Conservation (phyloP, 805 yeast genomes). For the Starmera caribaea region DNA sequence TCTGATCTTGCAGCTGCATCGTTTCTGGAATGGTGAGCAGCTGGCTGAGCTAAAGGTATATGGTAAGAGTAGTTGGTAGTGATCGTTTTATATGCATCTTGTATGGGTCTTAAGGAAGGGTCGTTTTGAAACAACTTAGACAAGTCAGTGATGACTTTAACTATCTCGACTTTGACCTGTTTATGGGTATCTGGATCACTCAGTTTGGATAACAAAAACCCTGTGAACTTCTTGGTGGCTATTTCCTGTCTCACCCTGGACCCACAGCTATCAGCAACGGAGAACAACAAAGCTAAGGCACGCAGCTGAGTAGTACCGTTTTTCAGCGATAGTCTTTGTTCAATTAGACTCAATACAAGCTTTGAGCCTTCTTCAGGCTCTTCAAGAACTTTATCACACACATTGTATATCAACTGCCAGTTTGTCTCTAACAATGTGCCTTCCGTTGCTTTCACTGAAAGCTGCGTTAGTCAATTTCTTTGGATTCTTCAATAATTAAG, state of each 20-base stretch:
- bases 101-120: slow-evolving; percentile 66
- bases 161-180: slow-evolving; percentile 54
- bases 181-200: slow-evolving; percentile 50
- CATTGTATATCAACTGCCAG: slow-evolving; percentile 55
- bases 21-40: slow-evolving; percentile 34
- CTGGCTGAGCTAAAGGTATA: slow-evolving; percentile 44
- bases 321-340: slow-evolving; percentile 35
- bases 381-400: slow-evolving; percentile 53
- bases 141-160: slow-evolving; percentile 61
- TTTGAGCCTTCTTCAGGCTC: slow-evolving; percentile 48
- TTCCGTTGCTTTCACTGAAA: slow-evolving; percentile 45
- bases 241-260: slow-evolving; percentile 55
- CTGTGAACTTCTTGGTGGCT: slow-evolving; percentile 46
- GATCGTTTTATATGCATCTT: slow-evolving; percentile 46
- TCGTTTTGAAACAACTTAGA: slow-evolving; percentile 57
- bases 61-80: slow-evolving; percentile 29
- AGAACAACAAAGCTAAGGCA: slow-evolving; percentile 42
- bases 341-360: slow-evolving; percentile 35
- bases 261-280: slow-evolving; percentile 73
- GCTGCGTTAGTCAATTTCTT: not conserved
- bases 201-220: slow-evolving; percentile 36
- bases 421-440: slow-evolving; percentile 55
- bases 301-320: slow-evolving; percentile 63
- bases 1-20: slow-evolving; percentile 33
- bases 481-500: not conserved